Conservation (phyloP, 345 rosid species). For the Arabidopsis suecica region DNA sequence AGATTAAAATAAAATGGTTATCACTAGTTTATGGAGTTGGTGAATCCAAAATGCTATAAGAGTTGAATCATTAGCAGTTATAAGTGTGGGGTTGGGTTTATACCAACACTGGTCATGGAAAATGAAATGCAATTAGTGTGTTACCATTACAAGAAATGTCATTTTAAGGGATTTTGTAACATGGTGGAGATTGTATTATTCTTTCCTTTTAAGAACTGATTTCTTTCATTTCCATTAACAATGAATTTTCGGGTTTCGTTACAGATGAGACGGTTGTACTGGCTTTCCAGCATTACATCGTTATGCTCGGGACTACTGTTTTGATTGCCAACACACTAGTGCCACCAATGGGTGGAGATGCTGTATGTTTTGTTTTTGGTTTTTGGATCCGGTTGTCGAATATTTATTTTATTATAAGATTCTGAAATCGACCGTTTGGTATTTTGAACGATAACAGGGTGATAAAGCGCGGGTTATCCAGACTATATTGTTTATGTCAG, state of each 20-base stretch:
- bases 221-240: background rate
- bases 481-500: conserved; percentile 83
- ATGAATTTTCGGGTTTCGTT: conserved; percentile 29
- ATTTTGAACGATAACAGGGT: conserved; percentile 55
- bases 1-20: background rate
- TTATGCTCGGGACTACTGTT: conserved; percentile 88
- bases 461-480: conserved; percentile 92
- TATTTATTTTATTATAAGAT: background rate
- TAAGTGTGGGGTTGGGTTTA: background rate
- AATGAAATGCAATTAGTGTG: background rate
- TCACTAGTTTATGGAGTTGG: conserved; percentile 1
- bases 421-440: conserved; percentile 30
- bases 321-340: conserved; percentile 71
- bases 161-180: background rate
- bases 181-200: background rate
- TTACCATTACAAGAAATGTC: background rate
- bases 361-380: conserved; percentile 54
- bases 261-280: conserved; percentile 73
- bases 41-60: conserved; percentile 11
- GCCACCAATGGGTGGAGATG: conserved; percentile 80
- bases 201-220: background rate
- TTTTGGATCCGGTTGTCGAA: background rate
- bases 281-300: conserved; percentile 94
- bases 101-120: background rate
- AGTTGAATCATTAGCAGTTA: background rate